Evolutionary conservation across 2,329 filamentous ascomycete species (phyloP), one percentile per base, ranked within the genome.

Genomic region (Monilinia fructigena): DNA sequence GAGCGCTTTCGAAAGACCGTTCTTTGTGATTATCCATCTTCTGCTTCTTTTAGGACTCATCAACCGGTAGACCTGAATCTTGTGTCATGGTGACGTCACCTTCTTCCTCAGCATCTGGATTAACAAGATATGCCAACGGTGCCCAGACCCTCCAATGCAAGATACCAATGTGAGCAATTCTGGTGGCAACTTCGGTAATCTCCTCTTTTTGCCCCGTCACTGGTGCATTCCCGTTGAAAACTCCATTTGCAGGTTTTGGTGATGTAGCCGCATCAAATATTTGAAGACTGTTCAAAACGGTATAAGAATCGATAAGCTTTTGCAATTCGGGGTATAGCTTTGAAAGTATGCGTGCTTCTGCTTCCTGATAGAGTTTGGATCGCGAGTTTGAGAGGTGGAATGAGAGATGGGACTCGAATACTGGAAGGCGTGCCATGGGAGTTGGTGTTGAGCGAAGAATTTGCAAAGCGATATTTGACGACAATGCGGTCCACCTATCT

Each of bases 81-180:
- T 53, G 63, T 6, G 28, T 65, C 65, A 66, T 66, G 35, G 38
- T 40, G 28, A 63, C 56, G n/a, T 72, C 70, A n/a, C 20, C 55
- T 12, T 73, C 55, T 12, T 73, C 71, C 14, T 72, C 71, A 3
- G 66, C 70, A 62, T 74, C 71, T 4, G 74, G 73, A 68, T 75
- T 70, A 3, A 74, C 72, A 26, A 76, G 71, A 75, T 97, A 97
- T 16, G 90, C 86, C 63, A 96, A 81, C 2, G 86, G 85, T 1
- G 86, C 85, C 92, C 93, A 98, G 3, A 97, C 89, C 59, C 91
- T 85, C 93, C 93, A 97, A 78, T 97, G 93, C 31, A 98, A 80
- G 7, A 95, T 83, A 18, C 91, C 87, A 55, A 97, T 86, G 74
- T 97, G 94, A 7, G 92, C 89, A 61, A 97, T 82, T 55, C 91